Evolutionary conservation across 169 alveolate genomes (phyloP).

Genomic region (Plasmodium coatneyi): DNA sequence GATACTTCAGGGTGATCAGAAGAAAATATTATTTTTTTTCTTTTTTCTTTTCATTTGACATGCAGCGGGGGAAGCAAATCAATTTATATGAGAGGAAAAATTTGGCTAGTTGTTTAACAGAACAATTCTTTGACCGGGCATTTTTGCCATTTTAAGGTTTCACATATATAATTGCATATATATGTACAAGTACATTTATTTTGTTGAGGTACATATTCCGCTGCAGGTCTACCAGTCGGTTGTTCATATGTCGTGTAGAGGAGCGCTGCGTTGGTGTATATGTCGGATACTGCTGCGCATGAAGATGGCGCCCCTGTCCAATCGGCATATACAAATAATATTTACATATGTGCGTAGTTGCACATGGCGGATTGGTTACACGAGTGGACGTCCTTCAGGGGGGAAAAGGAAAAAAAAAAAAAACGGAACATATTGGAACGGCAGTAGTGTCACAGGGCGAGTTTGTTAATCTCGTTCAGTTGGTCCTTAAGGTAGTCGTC

Average conservation of each 20-base stretch:
- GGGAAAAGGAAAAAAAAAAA: not conserved
- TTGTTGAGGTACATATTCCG: not conserved
- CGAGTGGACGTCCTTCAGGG: not conserved
- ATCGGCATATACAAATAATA: not conserved
- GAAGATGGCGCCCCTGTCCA: not conserved
- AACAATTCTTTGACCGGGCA: not conserved
- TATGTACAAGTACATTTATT: not conserved
- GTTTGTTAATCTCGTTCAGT: slow-evolving; percentile 21
- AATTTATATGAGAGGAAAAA: not conserved
- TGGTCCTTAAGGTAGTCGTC: slow-evolving; percentile 53
- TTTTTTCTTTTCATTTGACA: not conserved
- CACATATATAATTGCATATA: too few relatives aligned
- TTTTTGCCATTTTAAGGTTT: not conserved
- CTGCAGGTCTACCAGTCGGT: not conserved
- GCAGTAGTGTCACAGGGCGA: not conserved
- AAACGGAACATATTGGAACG: not conserved
- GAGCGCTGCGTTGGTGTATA: not conserved
- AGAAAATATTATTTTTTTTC: not conserved
- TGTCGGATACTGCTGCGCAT: not conserved
- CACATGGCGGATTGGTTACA: not conserved
- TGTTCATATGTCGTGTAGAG: not conserved
- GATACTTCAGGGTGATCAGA: not conserved
- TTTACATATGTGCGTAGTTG: not conserved
- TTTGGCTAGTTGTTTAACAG: not conserved
- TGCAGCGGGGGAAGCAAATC: not conserved